Evolutionary conservation across 257 asterid species (phyloP).

Genomic region (Misopates orontium): DNA sequence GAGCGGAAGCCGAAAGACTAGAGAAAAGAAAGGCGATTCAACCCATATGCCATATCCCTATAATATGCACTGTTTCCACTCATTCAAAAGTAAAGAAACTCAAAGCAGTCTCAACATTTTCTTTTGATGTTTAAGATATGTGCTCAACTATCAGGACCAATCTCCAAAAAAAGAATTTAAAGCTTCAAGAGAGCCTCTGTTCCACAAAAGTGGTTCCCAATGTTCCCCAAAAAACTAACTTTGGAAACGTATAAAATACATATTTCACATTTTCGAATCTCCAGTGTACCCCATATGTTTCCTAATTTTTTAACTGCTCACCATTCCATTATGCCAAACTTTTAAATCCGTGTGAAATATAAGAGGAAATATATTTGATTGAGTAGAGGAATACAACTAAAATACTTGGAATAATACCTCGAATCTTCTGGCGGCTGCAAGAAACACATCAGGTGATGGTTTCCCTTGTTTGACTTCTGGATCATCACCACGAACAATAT

Average conservation of each 20-base stretch:
- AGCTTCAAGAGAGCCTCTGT: not conserved
- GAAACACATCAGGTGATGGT: conserved; percentile 91
- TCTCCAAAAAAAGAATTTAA: not conserved
- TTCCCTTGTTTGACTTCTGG: conserved; percentile 96
- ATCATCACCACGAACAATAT: conserved; percentile 88
- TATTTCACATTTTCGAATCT: no score
- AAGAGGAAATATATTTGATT: conserved; percentile 5
- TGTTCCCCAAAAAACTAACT: no score
- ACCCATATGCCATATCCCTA: no score
- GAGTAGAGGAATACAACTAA: conserved; percentile 17
- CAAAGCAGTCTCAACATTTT: conserved; percentile 11
- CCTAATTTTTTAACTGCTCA: not conserved
- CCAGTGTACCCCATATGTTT: not conserved
- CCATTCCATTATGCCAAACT: not conserved
- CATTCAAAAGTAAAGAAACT: not conserved
- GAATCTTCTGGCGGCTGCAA: conserved; percentile 87
- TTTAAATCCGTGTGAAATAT: not conserved
- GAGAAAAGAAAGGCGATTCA: no score
- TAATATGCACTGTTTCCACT: not conserved
- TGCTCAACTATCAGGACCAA: not conserved
- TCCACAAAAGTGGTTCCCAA: not conserved
- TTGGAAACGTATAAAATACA: no score
- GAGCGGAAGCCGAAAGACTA: no score
- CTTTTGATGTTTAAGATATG: conserved; percentile 6
- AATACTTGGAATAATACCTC: conserved; percentile 52